Percentiles rank a stretch among this genome's conserved stretches.
Evolutionary conservation across 768 basidiomycete species (phyloP).

Genomic region (Mycena indigotica): DNA sequence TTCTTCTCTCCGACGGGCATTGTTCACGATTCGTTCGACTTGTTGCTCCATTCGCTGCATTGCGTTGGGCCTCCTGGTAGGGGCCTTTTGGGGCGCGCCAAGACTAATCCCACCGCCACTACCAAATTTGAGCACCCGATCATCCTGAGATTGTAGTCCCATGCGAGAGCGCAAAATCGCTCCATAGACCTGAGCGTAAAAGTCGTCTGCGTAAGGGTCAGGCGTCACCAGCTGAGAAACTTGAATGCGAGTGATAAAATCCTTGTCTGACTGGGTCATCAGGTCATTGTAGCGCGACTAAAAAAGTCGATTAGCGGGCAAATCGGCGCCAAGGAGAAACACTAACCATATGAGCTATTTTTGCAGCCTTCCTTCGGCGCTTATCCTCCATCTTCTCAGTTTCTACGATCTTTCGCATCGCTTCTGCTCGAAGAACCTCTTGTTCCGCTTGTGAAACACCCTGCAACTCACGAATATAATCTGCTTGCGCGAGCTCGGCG

Average conservation of each 20-base stretch:
- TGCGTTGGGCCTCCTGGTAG: conserved; percentile 74
- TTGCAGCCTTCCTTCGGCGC: conserved; percentile 75
- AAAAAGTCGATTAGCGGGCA: conserved; percentile 13
- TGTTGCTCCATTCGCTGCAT: conserved; percentile 95
- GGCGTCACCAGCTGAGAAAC: conserved; percentile 96
- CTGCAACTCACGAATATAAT: conserved; percentile 66
- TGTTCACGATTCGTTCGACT: conserved; percentile 94
- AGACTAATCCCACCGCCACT: conserved; percentile 84
- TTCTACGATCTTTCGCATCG: conserved; percentile 88
- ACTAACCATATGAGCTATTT: conserved; percentile 86
- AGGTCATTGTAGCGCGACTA: conserved; percentile 92
- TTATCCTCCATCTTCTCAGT: conserved; percentile 88
- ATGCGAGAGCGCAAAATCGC: conserved; percentile 79
- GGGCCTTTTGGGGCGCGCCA: conserved; percentile 70
- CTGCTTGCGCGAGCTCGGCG: conserved; percentile 74
- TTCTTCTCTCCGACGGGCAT: conserved; percentile 82
- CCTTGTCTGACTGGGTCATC: conserved; percentile 98
- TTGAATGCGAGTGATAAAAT: conserved; percentile 98
- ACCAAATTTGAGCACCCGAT: conserved; percentile 83
- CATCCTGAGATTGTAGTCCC: conserved; percentile 71
- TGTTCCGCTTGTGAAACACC: conserved; percentile 61
- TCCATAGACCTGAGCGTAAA: conserved; percentile 95
- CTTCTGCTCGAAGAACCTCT: conserved; percentile 73
- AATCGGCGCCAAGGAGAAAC: neutral
- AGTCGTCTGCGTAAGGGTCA: conserved; percentile 97